These are phyloP conservation scores for Tolypocladium amazonense DNA, from an alignment of 2,329 filamentous ascomycete genomes.

Conservation along the genomic window DNA sequence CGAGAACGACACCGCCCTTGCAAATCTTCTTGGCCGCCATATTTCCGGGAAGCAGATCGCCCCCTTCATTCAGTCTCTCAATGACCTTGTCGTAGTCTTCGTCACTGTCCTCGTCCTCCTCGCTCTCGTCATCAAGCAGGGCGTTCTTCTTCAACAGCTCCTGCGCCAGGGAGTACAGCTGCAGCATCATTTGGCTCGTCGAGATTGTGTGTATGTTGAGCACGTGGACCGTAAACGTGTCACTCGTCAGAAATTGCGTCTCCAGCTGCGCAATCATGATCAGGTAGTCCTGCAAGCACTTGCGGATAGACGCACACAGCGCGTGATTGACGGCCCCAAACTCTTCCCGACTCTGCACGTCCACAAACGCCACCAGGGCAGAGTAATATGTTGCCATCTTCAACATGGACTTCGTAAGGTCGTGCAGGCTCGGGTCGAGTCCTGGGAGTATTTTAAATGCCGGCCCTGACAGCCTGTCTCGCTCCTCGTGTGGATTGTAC, in stretches of 20 bases:
- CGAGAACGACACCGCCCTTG: constrained; percentile 93
- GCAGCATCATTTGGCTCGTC: constrained; percentile 82
- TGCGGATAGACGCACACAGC: constrained; percentile 87
- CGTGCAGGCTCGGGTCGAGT: constrained; percentile 81
- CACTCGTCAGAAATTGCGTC: constrained; percentile 81
- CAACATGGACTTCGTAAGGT: constrained; percentile 79
- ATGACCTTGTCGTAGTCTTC: constrained; percentile 90
- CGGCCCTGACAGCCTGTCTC: constrained; percentile 76
- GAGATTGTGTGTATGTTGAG: constrained; percentile 86
- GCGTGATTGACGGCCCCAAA: constrained; percentile 94
- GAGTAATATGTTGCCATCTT: constrained; percentile 91
- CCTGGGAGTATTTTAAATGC: constrained; percentile 69
- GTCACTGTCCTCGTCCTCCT: constrained; percentile 61
- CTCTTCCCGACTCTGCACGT: constrained; percentile 85
- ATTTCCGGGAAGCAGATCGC: constrained; percentile 66
- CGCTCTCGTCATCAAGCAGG: constrained; percentile 69
- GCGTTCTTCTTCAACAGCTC: constrained; percentile 84
- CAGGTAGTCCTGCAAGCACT: constrained; percentile 84
- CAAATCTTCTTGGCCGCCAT: constrained; percentile 84
- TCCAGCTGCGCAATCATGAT: constrained; percentile 89
- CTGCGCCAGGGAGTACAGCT: constrained; percentile 77
- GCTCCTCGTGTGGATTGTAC: constrained; percentile 77
- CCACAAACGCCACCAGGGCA: constrained; percentile 83
- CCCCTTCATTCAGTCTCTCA: constrained; percentile 78
- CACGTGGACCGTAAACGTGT: constrained; percentile 83